These are phyloP conservation scores for Phoma sp. DNA, from an alignment of 2,329 filamentous ascomycete genomes.

Conservation along the genomic window DNA sequence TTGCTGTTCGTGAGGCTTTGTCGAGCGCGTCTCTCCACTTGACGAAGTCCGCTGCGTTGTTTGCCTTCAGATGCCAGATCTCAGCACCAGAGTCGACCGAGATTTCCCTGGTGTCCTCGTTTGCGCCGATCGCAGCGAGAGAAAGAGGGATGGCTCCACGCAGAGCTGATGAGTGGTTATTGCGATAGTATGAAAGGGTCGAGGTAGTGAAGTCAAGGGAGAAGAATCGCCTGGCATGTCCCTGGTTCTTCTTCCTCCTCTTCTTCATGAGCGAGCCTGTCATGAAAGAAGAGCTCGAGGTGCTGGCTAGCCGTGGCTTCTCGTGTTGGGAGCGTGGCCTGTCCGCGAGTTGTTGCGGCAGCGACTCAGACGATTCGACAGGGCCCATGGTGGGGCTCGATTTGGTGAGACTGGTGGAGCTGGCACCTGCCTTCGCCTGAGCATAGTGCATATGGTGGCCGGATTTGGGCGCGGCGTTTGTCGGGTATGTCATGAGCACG, in stretches of 20 bases:
- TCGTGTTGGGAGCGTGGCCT: constrained; percentile 48
- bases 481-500: constrained; percentile 91
- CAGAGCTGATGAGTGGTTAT: constrained; percentile 88
- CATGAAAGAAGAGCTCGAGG: constrained; percentile 65
- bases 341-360: constrained; percentile 50
- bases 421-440: constrained; percentile 60
- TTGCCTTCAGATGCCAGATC: constrained; percentile 90
- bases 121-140: constrained; percentile 86
- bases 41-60: constrained; percentile 81
- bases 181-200: constrained; percentile 95
- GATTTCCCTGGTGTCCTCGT: constrained; percentile 87
- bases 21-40: constrained; percentile 89
- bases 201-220: constrained; percentile 93
- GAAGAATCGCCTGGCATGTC: constrained; percentile 92
- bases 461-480: constrained; percentile 76
- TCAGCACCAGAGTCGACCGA: constrained; percentile 97
- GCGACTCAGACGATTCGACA: constrained; percentile 58
- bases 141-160: constrained; percentile 91
- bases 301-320: constrained; percentile 22
- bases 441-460: constrained; percentile 70
- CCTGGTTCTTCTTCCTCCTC: constrained; percentile 89
- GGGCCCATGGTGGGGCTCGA: constrained; percentile 52
- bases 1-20: constrained; percentile 69
- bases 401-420: constrained; percentile 45
- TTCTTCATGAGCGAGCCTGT: constrained; percentile 88